phyloP scores from a whole-genome alignment of 2,329 filamentous ascomycete genomes.

The Tolypocladium inflatum region DNA sequence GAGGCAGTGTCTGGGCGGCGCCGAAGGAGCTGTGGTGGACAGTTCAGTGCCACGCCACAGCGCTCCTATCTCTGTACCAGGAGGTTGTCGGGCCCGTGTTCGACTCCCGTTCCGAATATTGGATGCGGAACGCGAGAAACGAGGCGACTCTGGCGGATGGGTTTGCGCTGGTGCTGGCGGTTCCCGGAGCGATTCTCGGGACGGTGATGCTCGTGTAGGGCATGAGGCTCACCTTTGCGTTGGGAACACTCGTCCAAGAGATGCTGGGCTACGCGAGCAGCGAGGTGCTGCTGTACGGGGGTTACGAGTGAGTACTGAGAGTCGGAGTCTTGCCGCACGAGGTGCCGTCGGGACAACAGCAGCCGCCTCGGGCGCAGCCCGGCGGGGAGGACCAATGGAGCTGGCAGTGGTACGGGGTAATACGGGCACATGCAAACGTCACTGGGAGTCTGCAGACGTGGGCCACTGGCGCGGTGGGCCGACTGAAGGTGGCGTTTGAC shows the following conservation, averaged over 20 bases:
- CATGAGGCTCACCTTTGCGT: constrained; percentile 12
- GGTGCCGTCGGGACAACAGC: too few species aligned
- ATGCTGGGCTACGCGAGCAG: neutral
- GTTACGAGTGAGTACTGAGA: neutral
- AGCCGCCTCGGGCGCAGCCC: too few species aligned
- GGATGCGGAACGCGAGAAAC: constrained; percentile 15
- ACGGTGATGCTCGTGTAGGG: constrained; percentile 14
- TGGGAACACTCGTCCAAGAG: constrained; percentile 7
- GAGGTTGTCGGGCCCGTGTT: constrained; percentile 28
- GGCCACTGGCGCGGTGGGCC: too few species aligned
- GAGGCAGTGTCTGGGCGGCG: neutral
- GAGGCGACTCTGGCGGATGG: constrained; percentile 14
- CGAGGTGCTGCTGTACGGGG: neutral
- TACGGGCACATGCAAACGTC: too few species aligned
- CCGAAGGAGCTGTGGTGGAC: constrained; percentile 4
- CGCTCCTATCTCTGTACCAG: constrained; percentile 23
- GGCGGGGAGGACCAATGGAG: too few species aligned
- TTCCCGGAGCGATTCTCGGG: constrained; percentile 15
- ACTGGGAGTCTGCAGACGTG: too few species aligned
- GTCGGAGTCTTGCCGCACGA: too few species aligned
- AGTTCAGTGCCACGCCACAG: constrained; percentile 3
- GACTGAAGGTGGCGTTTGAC: too few species aligned
- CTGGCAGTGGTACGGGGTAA: too few species aligned
- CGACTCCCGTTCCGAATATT: constrained; percentile 24
- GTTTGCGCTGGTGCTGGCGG: constrained; percentile 14